Base-by-base conservation (phyloP, 768 basidiomycete species). In the Gyrodon lividus region DNA sequence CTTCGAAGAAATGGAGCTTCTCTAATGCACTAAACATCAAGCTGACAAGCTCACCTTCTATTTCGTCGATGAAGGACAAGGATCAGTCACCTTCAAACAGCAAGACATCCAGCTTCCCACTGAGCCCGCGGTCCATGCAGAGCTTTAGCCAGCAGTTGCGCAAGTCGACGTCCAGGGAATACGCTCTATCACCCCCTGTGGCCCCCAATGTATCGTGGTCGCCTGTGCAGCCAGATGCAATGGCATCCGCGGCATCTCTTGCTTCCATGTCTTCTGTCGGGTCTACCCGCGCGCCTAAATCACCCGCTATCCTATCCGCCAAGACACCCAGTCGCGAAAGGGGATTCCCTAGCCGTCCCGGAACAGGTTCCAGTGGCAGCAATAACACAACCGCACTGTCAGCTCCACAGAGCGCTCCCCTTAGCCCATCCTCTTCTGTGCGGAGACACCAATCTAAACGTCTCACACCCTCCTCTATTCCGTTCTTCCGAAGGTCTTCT, bases 1-100 rank as follows among this genome's bases (percentile, higher is more conserved):
- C 92, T 30, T 91, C 89, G n/a, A 94, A 93, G 79, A 95, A 95
- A 70, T 95, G 92, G 92, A 94, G 92, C 65, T 89, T 95, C 67
- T 88, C 89, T n/a, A 87, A 80, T 56, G 89, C 88, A 20, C 72
- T 94, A 4, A 90, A 88, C 58, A 78, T 89, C 67, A 89, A 81
- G 64, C 69, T 90, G 45, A 79, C 84, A 13, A 79, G 79, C 51
- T 86, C 83, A 23, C 83, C 86, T 43, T 84, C 84, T 17, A 76
- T 75, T 16, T 76, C 78, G 37, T 81, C 83, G 1, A 70, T 74
- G 66, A 75, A 67, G 58, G 77, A 79, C 50, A 75, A 70, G 58
- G 75, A 77, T 6, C 49, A 65, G 48, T 60, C 61, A 2, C 47
- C 68, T 23, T 59, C 66, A 14, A 64, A 60, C 46, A 48, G 70